Evolutionary conservation across 192 early-diverging fungal species (phyloP), one percentile per base, ranked within the genome.

Genomic region (Gaertneriomyces semiglobifer): DNA sequence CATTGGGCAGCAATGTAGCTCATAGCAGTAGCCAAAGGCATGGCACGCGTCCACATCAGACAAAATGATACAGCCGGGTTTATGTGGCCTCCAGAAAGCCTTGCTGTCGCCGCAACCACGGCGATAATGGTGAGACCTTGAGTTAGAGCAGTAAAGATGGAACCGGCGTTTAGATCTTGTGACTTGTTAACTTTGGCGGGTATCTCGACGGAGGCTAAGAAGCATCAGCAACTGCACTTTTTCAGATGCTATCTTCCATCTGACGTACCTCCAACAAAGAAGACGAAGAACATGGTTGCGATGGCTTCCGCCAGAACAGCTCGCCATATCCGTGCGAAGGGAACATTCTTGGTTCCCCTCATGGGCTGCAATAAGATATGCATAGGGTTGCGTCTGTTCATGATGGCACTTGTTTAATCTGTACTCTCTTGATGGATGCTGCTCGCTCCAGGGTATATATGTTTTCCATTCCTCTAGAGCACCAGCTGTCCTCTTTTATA

Each of bases 21-120:
- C 19, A 60, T 10, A 12, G 58, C 66, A n/a, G 58, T 62, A 0
- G n/a, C 4, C 33, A 68, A 46, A 38, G 47, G 10, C 16, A 68
- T 61, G 59, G 25, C 41, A 44, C 66, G 66, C n/a, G 61, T 39
- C 4, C 60, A 57, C 66, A 68, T 61, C 20, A 68, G 47, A n/a
- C 42, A 61, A 14, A 25, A 7, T n/a, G 66, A 61, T 11, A 68
- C 58, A 33, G 66, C 66, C 19, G 66, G 66, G 46, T 68, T 68
- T 44, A 68, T 14, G 42, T 68, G 66, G 33, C 66, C 66, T 6
- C 66, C 66, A 38, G 58, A 62, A 11, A 68, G 60, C 12, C 7
- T n/a, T 11, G 57, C 66, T 11, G 33, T 25, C 10, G 56, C 39
- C 6, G 66, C 38, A 42, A 68, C 58, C 38, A 68, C 16, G 47